Evolutionary conservation across 257 asterid species (phyloP).

Genomic region (Capsicum pubescens): DNA sequence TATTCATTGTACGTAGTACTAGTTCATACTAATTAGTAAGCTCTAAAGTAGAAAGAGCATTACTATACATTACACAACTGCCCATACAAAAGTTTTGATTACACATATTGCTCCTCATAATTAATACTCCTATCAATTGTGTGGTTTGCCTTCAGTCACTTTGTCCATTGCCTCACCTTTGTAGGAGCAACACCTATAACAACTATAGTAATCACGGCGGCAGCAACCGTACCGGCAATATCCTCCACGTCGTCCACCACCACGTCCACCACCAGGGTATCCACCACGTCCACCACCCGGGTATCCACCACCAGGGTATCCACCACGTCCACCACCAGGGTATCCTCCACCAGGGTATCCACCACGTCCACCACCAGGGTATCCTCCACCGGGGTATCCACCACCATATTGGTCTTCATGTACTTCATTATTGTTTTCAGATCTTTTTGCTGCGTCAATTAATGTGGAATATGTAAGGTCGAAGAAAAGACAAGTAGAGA

Average conservation of each 20-base stretch:
- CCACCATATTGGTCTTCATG: slow-evolving; percentile 15
- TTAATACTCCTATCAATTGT: neutral
- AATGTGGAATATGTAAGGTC: too few relatives aligned
- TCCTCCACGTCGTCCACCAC: slow-evolving; percentile 26
- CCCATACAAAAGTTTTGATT: neutral
- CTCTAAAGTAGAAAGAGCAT: neutral
- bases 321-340: slow-evolving; percentile 31
- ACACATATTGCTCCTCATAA: neutral
- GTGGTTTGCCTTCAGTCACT: slow-evolving; percentile 1
- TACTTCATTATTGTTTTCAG: slow-evolving; percentile 32
- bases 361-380: slow-evolving; percentile 7
- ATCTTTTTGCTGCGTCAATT: neutral
- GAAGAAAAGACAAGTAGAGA: too few relatives aligned
- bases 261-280: neutral
- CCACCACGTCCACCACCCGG: neutral
- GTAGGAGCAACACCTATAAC: slow-evolving; percentile 20
- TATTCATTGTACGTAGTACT: neutral
- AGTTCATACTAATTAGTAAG: neutral
- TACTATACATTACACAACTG: slow-evolving; percentile 1
- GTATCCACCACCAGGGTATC: slow-evolving; percentile 40
- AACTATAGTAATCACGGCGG: neutral
- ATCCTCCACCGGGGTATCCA: neutral
- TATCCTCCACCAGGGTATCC: neutral
- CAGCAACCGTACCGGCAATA: slow-evolving; percentile 26
- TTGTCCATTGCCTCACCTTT: slow-evolving; percentile 17